These are phyloP conservation scores for Lepiota brunneoincarnata DNA, from an alignment of 768 basidiomycete species.

Conservation along the genomic window DNA sequence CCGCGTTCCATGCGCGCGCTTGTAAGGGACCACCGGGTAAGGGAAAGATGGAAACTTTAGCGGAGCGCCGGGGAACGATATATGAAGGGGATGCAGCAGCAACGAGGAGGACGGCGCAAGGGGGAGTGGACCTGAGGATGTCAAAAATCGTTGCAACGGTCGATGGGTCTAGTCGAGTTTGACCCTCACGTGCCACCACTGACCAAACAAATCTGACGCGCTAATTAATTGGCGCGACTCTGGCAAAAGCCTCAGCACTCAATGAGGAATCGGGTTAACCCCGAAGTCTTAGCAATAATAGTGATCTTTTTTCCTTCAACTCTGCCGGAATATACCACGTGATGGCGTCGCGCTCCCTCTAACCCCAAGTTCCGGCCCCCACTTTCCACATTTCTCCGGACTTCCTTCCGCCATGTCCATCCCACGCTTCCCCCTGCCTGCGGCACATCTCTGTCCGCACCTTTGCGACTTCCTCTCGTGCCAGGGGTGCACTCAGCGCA, in stretches of 20 bases:
- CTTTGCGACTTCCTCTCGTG: slow-evolving; percentile 46
- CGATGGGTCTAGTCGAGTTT: slow-evolving; percentile 3
- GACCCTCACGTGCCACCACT: slow-evolving; percentile 11
- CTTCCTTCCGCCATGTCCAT: slow-evolving; percentile 26
- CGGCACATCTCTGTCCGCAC: slow-evolving; percentile 24
- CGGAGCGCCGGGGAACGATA: background rate
- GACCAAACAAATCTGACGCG: slow-evolving; percentile 10
- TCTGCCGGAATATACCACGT: slow-evolving; percentile 13
- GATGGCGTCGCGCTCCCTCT: slow-evolving; percentile 12
- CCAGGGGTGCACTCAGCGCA: slow-evolving; percentile 44
- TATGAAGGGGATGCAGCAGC: no score
- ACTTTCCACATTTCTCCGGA: background rate
- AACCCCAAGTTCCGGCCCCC: background rate
- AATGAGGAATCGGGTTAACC: no score
- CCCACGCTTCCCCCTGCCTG: slow-evolving; percentile 29
- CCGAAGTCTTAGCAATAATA: no score
- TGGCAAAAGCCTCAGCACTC: no score
- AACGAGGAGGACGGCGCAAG: background rate
- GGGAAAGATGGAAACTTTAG: background rate
- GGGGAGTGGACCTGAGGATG: background rate
- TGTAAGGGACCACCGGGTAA: background rate
- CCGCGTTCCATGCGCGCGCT: slow-evolving; percentile 4
- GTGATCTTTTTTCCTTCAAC: no score
- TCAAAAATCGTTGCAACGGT: slow-evolving; percentile 7
- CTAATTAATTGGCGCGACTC: background rate